phyloP scores from a whole-genome alignment of 257 asterid genomes.

The Ehretia macrophylla region DNA sequence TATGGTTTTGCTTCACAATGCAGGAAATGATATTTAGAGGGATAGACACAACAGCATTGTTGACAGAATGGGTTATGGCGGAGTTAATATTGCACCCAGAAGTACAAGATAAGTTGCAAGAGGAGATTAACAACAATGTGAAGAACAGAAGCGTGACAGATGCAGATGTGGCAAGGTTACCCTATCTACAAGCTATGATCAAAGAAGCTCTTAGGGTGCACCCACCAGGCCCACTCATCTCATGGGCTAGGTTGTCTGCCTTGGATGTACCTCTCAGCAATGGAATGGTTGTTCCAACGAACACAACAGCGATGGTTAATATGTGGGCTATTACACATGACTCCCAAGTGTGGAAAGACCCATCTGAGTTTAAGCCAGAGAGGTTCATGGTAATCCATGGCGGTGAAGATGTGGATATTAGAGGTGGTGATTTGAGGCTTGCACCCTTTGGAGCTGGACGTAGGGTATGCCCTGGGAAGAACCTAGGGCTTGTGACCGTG shows the following conservation, averaged over 20 bases:
- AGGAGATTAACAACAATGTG: slow-evolving; percentile 22
- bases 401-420: slow-evolving; percentile 32
- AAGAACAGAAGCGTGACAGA: slow-evolving; percentile 13
- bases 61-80: slow-evolving; percentile 60
- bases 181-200: slow-evolving; percentile 45
- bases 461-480: slow-evolving; percentile 56
- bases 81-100: slow-evolving; percentile 37
- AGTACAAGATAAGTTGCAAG: slow-evolving; percentile 27
- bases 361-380: slow-evolving; percentile 34
- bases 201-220: slow-evolving; percentile 52
- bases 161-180: slow-evolving; percentile 25
- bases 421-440: slow-evolving; percentile 45
- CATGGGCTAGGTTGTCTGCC: slow-evolving; percentile 51
- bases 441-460: slow-evolving; percentile 65
- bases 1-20: not conserved
- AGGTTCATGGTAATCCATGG: slow-evolving; percentile 21
- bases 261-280: slow-evolving; percentile 36
- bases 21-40: slow-evolving; percentile 64
- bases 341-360: slow-evolving; percentile 28
- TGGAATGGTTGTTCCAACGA: slow-evolving; percentile 37
- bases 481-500: slow-evolving; percentile 40
- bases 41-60: slow-evolving; percentile 44
- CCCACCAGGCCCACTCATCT: slow-evolving; percentile 56
- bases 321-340: slow-evolving; percentile 65
- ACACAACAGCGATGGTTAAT: slow-evolving; percentile 57